phyloP scores from a whole-genome alignment of 192 early-diverging fungal species.

The Coemansia sp. region DNA sequence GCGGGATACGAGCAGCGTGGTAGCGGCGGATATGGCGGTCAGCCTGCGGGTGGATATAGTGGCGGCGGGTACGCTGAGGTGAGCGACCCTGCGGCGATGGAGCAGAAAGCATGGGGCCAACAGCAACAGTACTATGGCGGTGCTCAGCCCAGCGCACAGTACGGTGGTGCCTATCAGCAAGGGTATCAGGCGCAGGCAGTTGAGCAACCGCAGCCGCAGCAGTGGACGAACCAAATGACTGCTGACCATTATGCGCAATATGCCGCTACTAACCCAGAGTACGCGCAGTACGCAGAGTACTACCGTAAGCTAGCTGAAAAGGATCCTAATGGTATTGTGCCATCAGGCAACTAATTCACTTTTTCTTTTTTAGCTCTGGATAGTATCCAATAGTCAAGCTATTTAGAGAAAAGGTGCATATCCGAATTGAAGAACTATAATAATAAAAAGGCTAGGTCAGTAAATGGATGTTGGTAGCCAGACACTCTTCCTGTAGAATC shows the following conservation, averaged over 20 bases:
- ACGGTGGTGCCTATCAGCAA: constrained; percentile 25
- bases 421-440: not conserved
- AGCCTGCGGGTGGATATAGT: constrained; percentile 11
- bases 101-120: constrained; percentile 25
- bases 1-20: constrained; percentile 33
- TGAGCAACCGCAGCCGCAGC: constrained; percentile 22
- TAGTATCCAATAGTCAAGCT: not conserved
- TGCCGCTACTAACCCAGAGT: constrained; percentile 47
- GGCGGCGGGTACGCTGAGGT: constrained; percentile 2
- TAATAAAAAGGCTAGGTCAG: constrained; percentile 4
- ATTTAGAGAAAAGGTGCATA: not conserved
- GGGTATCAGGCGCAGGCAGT: constrained; percentile 25
- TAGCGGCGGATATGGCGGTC: constrained; percentile 17
- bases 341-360: constrained; percentile 25
- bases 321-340: constrained; percentile 56
- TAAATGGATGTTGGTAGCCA: constrained; percentile 72
- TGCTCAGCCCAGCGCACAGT: constrained; percentile 10
- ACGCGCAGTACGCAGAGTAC: constrained; percentile 57
- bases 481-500: constrained; percentile 73
- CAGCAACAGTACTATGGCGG: constrained; percentile 16
- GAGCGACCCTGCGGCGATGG: constrained; percentile 9
- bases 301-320: constrained; percentile 55
- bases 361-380: constrained; percentile 3
- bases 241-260: constrained; percentile 58
- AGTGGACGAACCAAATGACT: constrained; percentile 58